phyloP scores from a whole-genome alignment of 1,139 yeast genomes.

The Nakaseomyces delphensis region DNA sequence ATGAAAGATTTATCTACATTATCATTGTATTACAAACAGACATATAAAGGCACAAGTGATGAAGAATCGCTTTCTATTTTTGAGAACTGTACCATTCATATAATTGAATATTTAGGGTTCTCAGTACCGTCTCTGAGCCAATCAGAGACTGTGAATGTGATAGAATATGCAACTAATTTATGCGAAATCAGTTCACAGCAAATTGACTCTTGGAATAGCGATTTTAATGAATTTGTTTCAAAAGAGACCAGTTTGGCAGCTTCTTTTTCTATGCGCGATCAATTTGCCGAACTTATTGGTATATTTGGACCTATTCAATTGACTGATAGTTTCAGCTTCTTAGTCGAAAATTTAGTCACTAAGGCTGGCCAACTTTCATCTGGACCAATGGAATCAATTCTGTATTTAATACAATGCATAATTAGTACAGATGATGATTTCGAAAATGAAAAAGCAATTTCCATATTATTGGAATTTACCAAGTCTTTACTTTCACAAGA shows the following conservation, averaged over 20 bases:
- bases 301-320: conserved; percentile 7
- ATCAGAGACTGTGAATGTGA: conserved; percentile 12
- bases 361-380: background rate
- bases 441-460: background rate
- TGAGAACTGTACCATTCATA: conserved; percentile 30
- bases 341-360: background rate
- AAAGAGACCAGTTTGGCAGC: conserved; percentile 60
- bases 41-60: background rate
- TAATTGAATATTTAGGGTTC: conserved; percentile 26
- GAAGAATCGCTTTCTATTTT: conserved; percentile 19
- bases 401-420: conserved; percentile 26
- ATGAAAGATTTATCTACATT: conserved; percentile 20
- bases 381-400: conserved; percentile 27
- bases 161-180: conserved; percentile 14
- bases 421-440: conserved; percentile 18
- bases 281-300: conserved; percentile 37
- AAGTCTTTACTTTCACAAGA: conserved; percentile 1
- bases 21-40: conserved; percentile 5
- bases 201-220: conserved; percentile 38
- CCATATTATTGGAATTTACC: conserved; percentile 6
- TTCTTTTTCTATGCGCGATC: conserved; percentile 44
- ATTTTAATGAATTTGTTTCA: conserved; percentile 61
- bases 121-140: conserved; percentile 9
- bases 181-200: conserved; percentile 28
- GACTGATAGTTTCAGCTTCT: background rate